Base-by-base conservation (phyloP, 176 grass and related monocot species). In the Lolium rigidum region DNA sequence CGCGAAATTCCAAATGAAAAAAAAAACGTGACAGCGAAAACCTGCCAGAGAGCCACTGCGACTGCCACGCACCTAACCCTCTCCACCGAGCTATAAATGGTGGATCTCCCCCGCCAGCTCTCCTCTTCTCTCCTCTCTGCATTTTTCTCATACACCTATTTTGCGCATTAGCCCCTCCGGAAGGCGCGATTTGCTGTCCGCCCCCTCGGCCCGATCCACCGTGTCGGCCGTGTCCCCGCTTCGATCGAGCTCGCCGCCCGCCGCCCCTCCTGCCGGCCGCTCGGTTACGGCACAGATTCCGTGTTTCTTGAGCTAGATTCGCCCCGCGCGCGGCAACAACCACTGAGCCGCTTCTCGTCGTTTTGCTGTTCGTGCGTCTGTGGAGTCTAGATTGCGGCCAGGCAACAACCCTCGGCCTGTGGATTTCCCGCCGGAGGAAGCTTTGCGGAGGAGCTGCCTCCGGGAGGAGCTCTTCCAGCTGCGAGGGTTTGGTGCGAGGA, bases 351-450 rank as follows among this genome's bases (percentile, higher is more conserved):
- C 51, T 61, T 84, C 85, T 84, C 85, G 80, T 66, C 72, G 31
- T 35, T 35, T 21, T 39, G 47, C 2, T 38, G 56, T 37, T 14
- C 15, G 79, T 28, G 16, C 59, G 67, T 20, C 49, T 31, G 68
- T 1, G 52, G 18, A 31, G 69, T n/a, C 61, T 5, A 69, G 21
- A 62, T 47, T 50, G 52, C 9, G 38, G 25, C 28, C 64, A 47
- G 69, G 17, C 26, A 35, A 35, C 31, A 35, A 35, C 49, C 51
- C 86, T 88, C 62, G 44, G 71, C 61, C 62, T 77, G 89, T 77
- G 81, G 85, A 85, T 91, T 84, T 84, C 76, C 85, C 43, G 85
- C 48, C 49, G 66, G 80, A 87, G 89, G 85, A 80, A 84, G 89
- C 89, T 84, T 84, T 64, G 46, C 79, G 15, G 48, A 38, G 50